phyloP scores from a whole-genome alignment of 2,329 filamentous ascomycete genomes.

The Penicillium sp. region DNA sequence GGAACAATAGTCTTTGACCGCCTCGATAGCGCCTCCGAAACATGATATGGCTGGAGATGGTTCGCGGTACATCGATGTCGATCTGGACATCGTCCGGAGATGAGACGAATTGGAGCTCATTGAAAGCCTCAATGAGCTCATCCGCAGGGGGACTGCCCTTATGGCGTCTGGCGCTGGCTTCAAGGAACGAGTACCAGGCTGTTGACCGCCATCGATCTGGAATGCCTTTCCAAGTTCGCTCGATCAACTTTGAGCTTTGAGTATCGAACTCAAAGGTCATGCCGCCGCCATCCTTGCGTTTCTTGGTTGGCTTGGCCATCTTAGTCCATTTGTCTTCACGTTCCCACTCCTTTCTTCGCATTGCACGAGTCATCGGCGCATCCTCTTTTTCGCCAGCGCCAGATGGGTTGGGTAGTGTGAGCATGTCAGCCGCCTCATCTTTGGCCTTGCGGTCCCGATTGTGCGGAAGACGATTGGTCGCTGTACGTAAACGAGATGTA shows the following conservation, averaged over 20 bases:
- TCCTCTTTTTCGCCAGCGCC: constrained; percentile 51
- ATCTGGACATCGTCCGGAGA: constrained; percentile 95
- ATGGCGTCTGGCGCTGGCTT: constrained; percentile 68
- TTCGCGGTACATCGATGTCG: constrained; percentile 92
- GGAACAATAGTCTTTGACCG: constrained; percentile 86
- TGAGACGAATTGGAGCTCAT: constrained; percentile 67
- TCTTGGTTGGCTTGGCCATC: constrained; percentile 57
- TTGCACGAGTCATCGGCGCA: constrained; percentile 47
- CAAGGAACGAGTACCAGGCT: constrained; percentile 92
- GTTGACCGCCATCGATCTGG: constrained; percentile 91
- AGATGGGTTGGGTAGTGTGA: constrained; percentile 57
- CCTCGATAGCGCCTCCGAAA: constrained; percentile 88
- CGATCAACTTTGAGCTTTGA: constrained; percentile 77
- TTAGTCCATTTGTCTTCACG: constrained; percentile 67
- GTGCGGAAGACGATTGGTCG: constrained; percentile 53
- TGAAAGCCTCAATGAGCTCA: constrained; percentile 69
- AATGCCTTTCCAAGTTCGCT: constrained; percentile 96
- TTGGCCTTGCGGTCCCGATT: constrained; percentile 55
- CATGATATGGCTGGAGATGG: constrained; percentile 96
- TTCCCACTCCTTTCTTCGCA: constrained; percentile 59
- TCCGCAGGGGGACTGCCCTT: constrained; percentile 64
- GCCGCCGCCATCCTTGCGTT: constrained; percentile 54
- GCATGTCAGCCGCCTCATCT: constrained; percentile 64
- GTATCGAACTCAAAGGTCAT: constrained; percentile 78
- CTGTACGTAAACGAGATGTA: constrained; percentile 50